Evolutionary conservation across 225 moss, liverwort and hornwort species (phyloP).

Genomic region (Neckera pumila): DNA sequence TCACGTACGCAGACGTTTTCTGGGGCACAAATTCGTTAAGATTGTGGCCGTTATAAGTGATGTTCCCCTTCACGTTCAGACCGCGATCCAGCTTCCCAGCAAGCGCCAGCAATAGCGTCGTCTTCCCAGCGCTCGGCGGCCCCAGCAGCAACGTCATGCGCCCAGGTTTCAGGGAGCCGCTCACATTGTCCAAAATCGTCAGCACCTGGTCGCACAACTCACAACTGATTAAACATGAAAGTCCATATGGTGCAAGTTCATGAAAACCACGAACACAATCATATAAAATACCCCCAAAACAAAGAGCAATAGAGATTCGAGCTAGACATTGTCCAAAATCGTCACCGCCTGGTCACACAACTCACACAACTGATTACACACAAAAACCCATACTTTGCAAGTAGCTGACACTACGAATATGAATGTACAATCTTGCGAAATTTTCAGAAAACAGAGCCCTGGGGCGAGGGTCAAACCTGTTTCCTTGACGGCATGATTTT

Average conservation of each 20-base stretch:
- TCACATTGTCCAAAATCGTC: constrained; percentile 30
- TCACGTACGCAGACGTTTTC: constrained; percentile 44
- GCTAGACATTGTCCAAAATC: background rate
- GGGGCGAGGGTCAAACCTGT: background rate
- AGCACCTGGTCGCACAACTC: background rate
- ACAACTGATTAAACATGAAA: too few species aligned
- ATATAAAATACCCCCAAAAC: background rate
- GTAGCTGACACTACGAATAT: background rate
- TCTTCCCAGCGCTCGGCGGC: constrained; percentile 37
- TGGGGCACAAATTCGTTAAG: constrained; percentile 37
- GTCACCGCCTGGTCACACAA: background rate
- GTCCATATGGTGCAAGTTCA: background rate
- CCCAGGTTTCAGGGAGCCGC: constrained; percentile 39
- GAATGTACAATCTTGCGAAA: background rate
- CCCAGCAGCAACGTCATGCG: constrained; percentile 46
- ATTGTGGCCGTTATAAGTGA: constrained; percentile 41
- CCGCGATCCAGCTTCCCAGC: constrained; percentile 35
- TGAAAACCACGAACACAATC: background rate
- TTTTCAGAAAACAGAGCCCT: background rate
- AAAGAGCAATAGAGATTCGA: background rate
- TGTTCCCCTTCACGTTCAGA: constrained; percentile 20
- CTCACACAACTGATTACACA: background rate
- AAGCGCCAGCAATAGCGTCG: constrained; percentile 31
- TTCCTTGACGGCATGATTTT: constrained; percentile 17
- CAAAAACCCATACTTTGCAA: background rate